These are phyloP conservation scores for Cantharellus cinnabarinus DNA, from an alignment of 768 basidiomycete genomes.

Conservation along the genomic window DNA sequence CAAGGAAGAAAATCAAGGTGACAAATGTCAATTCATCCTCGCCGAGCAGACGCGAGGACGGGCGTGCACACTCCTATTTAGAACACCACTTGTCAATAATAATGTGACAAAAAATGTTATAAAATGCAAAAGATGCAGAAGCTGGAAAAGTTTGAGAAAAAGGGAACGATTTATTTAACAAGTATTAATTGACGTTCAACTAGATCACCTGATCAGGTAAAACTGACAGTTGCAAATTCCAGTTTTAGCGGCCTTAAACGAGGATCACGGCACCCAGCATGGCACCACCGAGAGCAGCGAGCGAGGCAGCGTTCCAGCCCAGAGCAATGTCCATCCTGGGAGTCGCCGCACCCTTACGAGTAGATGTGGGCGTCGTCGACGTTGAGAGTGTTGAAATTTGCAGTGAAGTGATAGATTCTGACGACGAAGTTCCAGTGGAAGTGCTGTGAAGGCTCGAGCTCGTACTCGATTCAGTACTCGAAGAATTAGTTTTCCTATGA, in stretches of 20 bases:
- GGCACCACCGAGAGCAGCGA: background rate
- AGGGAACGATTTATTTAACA: too few species aligned
- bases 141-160: too few species aligned
- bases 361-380: background rate
- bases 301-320: background rate
- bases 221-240: too few species aligned
- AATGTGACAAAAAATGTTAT: too few species aligned
- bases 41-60: too few species aligned
- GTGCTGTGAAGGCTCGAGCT: background rate
- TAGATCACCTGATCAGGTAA: too few species aligned
- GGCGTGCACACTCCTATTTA: too few species aligned
- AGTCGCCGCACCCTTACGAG: background rate
- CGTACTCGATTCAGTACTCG: background rate
- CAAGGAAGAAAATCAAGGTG: too few species aligned
- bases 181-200: too few species aligned
- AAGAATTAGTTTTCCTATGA: background rate
- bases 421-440: background rate
- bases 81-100: too few species aligned
- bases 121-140: too few species aligned
- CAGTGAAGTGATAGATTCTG: background rate
- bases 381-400: background rate
- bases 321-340: background rate
- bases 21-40: too few species aligned
- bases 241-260: background rate
- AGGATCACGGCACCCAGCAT: background rate